Percentiles rank a stretch among this genome's conserved stretches.
phyloP scores from a whole-genome alignment of 768 basidiomycete species.

The Pholiota microspora region DNA sequence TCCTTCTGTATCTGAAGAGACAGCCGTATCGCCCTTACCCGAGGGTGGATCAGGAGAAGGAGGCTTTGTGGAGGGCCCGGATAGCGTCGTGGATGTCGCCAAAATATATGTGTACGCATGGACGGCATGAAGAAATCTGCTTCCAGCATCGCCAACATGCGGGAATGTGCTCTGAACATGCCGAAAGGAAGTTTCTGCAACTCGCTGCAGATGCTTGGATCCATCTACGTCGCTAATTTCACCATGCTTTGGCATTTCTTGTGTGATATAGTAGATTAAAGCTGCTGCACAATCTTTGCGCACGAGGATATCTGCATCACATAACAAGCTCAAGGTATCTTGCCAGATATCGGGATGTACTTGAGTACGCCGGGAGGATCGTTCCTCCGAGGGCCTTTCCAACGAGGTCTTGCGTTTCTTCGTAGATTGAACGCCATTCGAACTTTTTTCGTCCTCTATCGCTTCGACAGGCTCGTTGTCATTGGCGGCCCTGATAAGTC shows the following conservation, averaged over 20 bases:
- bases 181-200: slow-evolving; percentile 47
- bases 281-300: slow-evolving; percentile 75
- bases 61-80: slow-evolving; percentile 38
- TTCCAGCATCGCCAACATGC: slow-evolving; percentile 57
- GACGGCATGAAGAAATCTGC: slow-evolving; percentile 73
- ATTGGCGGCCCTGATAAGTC: slow-evolving; percentile 66
- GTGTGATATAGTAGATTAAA: slow-evolving; percentile 71
- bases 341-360: slow-evolving; percentile 88
- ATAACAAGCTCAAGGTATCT: slow-evolving; percentile 82
- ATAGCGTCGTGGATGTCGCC: slow-evolving; percentile 67
- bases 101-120: slow-evolving; percentile 82
- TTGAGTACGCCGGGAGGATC: slow-evolving; percentile 55
- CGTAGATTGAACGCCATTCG: not conserved
- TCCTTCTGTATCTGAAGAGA: slow-evolving; percentile 8
- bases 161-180: slow-evolving; percentile 49
- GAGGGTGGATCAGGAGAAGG: slow-evolving; percentile 37
- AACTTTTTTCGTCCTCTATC: slow-evolving; percentile 5
- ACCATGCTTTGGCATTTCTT: slow-evolving; percentile 69
- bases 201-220: slow-evolving; percentile 40
- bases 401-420: slow-evolving; percentile 12
- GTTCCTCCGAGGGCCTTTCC: slow-evolving; percentile 28
- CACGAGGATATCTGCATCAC: slow-evolving; percentile 75
- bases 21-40: slow-evolving; percentile 24
- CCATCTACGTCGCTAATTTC: slow-evolving; percentile 48
- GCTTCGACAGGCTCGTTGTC: slow-evolving; percentile 32